These are phyloP conservation scores for Tetrapyrgos nigripes DNA, from an alignment of 1,284 basidiomycete species.

Conservation along the genomic window DNA sequence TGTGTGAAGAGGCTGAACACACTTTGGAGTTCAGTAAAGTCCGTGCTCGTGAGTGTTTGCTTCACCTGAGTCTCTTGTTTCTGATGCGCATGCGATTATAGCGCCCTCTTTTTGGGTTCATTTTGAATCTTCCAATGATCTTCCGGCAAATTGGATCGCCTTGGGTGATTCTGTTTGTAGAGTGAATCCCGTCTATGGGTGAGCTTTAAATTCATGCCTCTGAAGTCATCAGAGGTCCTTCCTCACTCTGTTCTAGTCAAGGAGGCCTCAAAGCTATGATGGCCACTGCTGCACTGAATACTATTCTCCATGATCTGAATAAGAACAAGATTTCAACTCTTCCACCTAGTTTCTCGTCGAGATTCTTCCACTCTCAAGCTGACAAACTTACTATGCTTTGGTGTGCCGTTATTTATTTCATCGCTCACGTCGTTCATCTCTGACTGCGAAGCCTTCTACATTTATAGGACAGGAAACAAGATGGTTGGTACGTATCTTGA, in stretches of 20 bases:
- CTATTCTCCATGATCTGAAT: constrained; percentile 1
- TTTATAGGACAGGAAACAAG: not conserved
- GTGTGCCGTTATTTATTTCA: constrained; percentile 10
- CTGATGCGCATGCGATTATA: constrained; percentile 4
- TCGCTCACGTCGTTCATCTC: not conserved
- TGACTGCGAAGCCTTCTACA: not conserved
- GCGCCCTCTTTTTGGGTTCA: constrained; percentile 19
- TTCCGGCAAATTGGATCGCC: constrained; percentile 23
- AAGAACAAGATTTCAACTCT: not conserved
- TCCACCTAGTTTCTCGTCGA: constrained; percentile 15
- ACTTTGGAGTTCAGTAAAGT: constrained; percentile 14
- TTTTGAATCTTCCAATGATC: constrained; percentile 18
- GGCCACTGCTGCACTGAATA: constrained; percentile 21
- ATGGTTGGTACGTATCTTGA: not conserved
- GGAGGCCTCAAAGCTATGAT: constrained; percentile 25
- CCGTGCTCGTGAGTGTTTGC: constrained; percentile 17
- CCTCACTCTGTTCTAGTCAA: constrained; percentile 15
- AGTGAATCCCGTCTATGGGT: constrained; percentile 25
- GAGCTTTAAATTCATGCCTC: not conserved
- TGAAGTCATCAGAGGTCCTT: not conserved
- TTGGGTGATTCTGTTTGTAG: constrained; percentile 21
- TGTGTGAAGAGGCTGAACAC: constrained; percentile 20
- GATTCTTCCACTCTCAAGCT: constrained; percentile 23
- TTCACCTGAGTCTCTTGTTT: not conserved
- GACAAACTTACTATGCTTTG: constrained; percentile 23